phyloP scores from a whole-genome alignment of 768 basidiomycete species.

The button mushroom (Agaricus bisporus) region DNA sequence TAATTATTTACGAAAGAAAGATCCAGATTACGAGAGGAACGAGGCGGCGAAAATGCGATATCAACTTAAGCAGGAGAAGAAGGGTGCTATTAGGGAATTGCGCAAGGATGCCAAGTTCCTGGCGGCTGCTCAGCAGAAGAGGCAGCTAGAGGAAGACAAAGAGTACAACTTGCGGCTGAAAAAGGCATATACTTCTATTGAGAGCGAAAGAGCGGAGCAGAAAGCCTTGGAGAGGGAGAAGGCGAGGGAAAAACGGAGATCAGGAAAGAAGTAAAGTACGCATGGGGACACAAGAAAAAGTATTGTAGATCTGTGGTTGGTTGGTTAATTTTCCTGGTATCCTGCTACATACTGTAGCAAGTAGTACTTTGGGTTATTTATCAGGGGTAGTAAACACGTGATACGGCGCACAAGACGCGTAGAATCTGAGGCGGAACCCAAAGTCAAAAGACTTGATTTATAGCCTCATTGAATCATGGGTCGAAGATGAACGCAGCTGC shows the following conservation, averaged over 20 bases:
- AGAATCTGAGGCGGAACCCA: neutral
- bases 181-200: constrained; percentile 68
- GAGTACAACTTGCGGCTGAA: constrained; percentile 81
- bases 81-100: constrained; percentile 94
- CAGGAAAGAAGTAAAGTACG: constrained; percentile 60
- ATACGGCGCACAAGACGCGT: neutral
- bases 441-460: neutral
- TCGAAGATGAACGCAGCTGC: constrained; percentile 14
- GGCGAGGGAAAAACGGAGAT: constrained; percentile 64
- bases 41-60: constrained; percentile 79
- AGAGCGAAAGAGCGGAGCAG: constrained; percentile 90
- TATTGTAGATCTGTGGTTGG: neutral
- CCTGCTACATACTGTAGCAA: too few species aligned
- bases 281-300: neutral
- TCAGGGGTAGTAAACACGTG: neutral
- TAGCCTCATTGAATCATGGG: neutral
- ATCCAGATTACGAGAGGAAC: constrained; percentile 90
- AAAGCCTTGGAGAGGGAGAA: constrained; percentile 89
- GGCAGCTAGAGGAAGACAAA: constrained; percentile 79
- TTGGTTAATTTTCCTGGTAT: neutral
- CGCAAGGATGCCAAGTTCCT: constrained; percentile 94
- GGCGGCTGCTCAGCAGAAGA: constrained; percentile 79
- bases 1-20: constrained; percentile 70
- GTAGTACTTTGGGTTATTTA: neutral
- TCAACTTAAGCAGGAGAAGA: constrained; percentile 91